These are phyloP conservation scores for Cytospora mali DNA, from an alignment of 2,329 filamentous ascomycete species.

Conservation along the genomic window DNA sequence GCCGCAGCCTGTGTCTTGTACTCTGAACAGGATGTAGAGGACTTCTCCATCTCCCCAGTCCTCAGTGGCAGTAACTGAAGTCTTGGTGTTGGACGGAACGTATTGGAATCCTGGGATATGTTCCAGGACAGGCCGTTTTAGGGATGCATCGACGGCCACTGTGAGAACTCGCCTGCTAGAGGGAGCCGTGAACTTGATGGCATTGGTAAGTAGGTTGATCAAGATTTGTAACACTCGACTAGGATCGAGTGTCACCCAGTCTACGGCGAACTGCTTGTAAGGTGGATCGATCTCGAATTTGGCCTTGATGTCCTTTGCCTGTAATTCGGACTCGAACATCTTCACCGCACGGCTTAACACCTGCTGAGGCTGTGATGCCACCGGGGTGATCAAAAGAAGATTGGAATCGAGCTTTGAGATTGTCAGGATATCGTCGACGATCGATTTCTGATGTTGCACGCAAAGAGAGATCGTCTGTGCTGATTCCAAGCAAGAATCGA, in stretches of 20 bases:
- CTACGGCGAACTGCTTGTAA: constrained; percentile 50
- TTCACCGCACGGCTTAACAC: constrained; percentile 57
- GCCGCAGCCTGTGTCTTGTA: constrained; percentile 67
- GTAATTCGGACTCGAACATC: constrained; percentile 61
- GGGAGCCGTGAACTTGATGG: constrained; percentile 59
- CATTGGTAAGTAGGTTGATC: constrained; percentile 63
- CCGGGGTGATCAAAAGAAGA: constrained; percentile 57
- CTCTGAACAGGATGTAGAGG: constrained; percentile 51
- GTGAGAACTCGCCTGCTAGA: constrained; percentile 44
- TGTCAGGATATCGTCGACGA: constrained; percentile 52
- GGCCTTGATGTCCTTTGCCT: constrained; percentile 58
- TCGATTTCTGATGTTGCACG: constrained; percentile 59
- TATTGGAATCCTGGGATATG: constrained; percentile 36
- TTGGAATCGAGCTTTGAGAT: constrained; percentile 57
- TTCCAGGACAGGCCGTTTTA: constrained; percentile 38
- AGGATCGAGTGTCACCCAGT: constrained; percentile 61
- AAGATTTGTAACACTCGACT: constrained; percentile 60
- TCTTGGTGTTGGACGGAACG: constrained; percentile 34
- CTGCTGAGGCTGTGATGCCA: constrained; percentile 53
- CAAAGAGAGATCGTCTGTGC: constrained; percentile 60
- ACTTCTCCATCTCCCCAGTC: constrained; percentile 40
- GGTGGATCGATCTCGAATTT: constrained; percentile 51
- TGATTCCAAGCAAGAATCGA: constrained; percentile 54
- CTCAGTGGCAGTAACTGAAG: constrained; percentile 30
- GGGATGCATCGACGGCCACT: constrained; percentile 53